Evolutionary conservation across 768 basidiomycete genomes (phyloP), one percentile per base, ranked within the genome.

Genomic region (Leccinum olivaceopallidum): DNA sequence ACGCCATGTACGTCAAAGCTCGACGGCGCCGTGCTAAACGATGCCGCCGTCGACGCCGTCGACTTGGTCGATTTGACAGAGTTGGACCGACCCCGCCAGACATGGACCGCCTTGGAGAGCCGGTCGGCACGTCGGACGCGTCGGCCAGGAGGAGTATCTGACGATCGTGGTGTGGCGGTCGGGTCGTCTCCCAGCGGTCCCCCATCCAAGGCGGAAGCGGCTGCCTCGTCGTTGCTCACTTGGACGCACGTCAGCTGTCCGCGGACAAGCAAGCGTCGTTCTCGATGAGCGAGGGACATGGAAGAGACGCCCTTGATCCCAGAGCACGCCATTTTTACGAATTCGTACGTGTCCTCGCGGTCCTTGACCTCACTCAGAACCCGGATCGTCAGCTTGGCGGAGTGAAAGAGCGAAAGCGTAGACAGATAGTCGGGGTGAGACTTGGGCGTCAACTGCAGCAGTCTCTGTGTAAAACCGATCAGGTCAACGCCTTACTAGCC

Each of bases 341-440:
- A 73, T n/a, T 87, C 85, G 69, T 95, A 92, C 62, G 94, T 92
- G 55, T 94, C 92, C 72, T 95, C 94, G 20, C 92, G 83, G 12
- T 82, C 74, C 69, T 95, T 94, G 63, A 95, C 92, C 67, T 94
- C 93, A 44, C 87, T 86, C 75, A 97, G 83, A 3, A 89, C 87
- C 28, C 85, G 83, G 60, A 95, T 86, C 48, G 88, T 82, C 63
- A 87, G 75, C 60, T 90, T 85, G 18, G 86, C 88, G 3, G 87
- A 83, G 61, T 87, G 83, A 24, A 87, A 76, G 61, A 85, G 80
- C 16, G 83, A 86, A 55, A 89, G 78, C 0, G 88, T 86, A 2
- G 87, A 76, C 37, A 92, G 69, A 68, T 91, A 87, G 65, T 92
- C 90, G 10, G 82, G 78, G 69, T 94, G 91, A 3, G 72, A 73